phyloP scores from a whole-genome alignment of 768 basidiomycete species.

The Nidularia sp. region DNA sequence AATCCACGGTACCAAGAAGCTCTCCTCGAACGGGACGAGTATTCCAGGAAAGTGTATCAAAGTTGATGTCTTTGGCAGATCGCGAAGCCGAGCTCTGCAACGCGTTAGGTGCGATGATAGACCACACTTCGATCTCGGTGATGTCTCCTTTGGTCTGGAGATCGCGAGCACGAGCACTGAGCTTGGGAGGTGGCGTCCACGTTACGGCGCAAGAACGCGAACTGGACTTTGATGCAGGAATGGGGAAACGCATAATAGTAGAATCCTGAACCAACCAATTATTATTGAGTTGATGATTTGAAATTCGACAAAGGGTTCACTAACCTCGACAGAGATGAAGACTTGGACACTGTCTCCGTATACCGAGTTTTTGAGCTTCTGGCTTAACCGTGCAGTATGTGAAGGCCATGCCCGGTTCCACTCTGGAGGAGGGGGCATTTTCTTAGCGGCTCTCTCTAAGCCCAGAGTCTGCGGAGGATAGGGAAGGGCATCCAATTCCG shows the following conservation, averaged over 20 bases:
- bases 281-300: too few species aligned
- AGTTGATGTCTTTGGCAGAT: conserved; percentile 2
- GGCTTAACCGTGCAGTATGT: conserved; percentile 6
- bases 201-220: conserved; percentile 3
- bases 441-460: conserved; percentile 1
- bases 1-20: conserved; percentile 7
- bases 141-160: conserved; percentile 8
- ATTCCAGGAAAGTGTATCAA: conserved; percentile 5
- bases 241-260: conserved; percentile 8
- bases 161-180: not conserved
- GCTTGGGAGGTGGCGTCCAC: conserved; percentile 2
- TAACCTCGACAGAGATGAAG: conserved; percentile 8
- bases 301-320: not conserved
- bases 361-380: conserved; percentile 6
- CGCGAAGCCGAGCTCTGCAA: not conserved
- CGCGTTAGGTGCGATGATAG: conserved; percentile 5
- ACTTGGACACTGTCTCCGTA: conserved; percentile 9
- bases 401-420: conserved; percentile 6
- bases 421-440: not conserved
- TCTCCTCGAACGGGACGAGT: conserved; percentile 8
- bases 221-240: conserved; percentile 3
- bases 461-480: conserved; percentile 6
- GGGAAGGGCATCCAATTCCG: conserved; percentile 6
- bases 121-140: conserved; percentile 12
- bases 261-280: conserved; percentile 2